Evolutionary conservation across 306 rosid genomes (phyloP), one percentile per base, ranked within the genome.

Genomic region (Carpinus viminea): DNA sequence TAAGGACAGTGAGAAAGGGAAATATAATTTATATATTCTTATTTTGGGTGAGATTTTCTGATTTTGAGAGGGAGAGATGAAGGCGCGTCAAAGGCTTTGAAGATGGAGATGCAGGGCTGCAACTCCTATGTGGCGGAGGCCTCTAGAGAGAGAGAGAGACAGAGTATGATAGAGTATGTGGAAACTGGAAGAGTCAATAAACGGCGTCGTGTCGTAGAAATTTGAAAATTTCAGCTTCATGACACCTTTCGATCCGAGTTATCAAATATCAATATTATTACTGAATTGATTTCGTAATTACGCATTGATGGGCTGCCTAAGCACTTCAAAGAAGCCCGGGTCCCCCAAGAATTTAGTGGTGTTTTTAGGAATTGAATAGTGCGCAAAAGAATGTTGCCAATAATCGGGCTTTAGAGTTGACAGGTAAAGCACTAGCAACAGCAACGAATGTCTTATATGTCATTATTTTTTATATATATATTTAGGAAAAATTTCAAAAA

Each of bases 81-180:
- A 46, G 17, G 52, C 52, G 57, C 59, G 82, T 77, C 82, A 24
- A 78, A 73, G 5, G 18, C 51, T 55, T 77, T 34, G 72, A 66
- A 50, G 74, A 55, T 26, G 78, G 60, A 18, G 66, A 16, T 64
- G 54, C 16, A 50, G 54, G 85, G 76, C 82, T 68, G 54, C 68
- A 48, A 74, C 79, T 73, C 73, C 73, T 24, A 41, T 48, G 82
- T 48, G 59, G 68, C 73, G 76, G 74, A 77, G 64, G 21, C 1
- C 70, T 28, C 69, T 12, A 31, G 2, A 12, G 7, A 12, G 34
- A 31, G 34, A 31, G 34, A 31, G 34, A 6, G 6, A 41, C 1
- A 41, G 45, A 1, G 45, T 41, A 41, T 6, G 38, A 72, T 31
- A 53, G 26, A 53, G 26, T 17, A 53, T n/a, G 28, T 60, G 76